phyloP scores from a whole-genome alignment of 2,329 filamentous ascomycete species.

The Trichoderma sp. region DNA sequence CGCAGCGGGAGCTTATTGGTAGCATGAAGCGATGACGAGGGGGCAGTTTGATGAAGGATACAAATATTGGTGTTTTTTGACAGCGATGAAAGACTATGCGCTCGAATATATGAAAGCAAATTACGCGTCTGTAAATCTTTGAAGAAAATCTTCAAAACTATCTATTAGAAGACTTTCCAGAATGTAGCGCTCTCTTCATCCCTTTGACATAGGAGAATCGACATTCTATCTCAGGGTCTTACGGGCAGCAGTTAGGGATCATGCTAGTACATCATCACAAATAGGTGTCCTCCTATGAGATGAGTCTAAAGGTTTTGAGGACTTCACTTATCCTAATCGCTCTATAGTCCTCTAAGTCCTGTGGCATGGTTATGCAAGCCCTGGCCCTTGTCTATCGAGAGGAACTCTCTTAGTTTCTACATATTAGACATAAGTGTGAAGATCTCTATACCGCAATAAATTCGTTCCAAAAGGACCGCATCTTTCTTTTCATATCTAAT shows the following conservation, averaged over 20 bases:
- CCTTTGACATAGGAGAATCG: background rate
- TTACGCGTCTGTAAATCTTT: background rate
- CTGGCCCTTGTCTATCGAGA: background rate
- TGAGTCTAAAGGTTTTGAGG: too few species aligned
- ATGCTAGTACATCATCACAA: background rate
- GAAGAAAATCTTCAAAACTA: background rate
- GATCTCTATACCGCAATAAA: background rate
- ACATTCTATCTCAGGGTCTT: background rate
- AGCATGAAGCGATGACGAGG: constrained; percentile 50
- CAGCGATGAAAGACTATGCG: background rate
- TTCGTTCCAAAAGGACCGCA: background rate
- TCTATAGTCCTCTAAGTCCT: background rate
- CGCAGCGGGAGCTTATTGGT: constrained; percentile 83
- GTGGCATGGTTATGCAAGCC: background rate
- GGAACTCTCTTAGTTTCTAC: background rate
- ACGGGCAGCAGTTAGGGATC: background rate
- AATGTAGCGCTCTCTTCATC: background rate
- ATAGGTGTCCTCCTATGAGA: background rate
- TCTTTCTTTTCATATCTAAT: background rate
- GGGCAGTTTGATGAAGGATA: background rate
- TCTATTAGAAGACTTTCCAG: background rate
- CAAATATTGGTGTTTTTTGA: background rate
- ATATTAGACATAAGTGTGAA: background rate
- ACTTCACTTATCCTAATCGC: too few species aligned
- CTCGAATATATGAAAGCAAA: background rate